Evolutionary conservation across 305 asterid species (phyloP), one percentile per base, ranked within the genome.

Genomic region (Striga hermonthica): DNA sequence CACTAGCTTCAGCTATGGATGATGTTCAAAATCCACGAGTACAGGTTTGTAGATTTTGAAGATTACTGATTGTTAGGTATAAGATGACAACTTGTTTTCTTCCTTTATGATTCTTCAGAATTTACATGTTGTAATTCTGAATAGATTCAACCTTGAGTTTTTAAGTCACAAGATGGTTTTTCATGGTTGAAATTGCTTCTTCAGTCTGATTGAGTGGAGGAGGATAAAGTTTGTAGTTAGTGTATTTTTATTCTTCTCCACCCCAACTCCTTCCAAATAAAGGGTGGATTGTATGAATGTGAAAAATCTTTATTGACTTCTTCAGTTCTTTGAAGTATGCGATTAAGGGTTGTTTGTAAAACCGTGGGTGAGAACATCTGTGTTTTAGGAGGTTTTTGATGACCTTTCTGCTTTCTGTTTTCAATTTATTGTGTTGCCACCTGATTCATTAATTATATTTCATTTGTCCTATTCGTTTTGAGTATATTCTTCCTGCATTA

Each of bases 11-110:
- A 36, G 86, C 98, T 53, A 89, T 91, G 97, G 98, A 89, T 77
- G 98, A 92, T 75, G 80, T 85, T 74, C 96, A 85, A 71, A 92
- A 84, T 76, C 97, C 98, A 39, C 82, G 98, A 76, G 98, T 92
- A 7, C 95, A 87, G 95, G 97, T 87, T 48, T 75, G 90, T 60
- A 38, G 11, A 16, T 8, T 65, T 67, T 34, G 63, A 22, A 11
- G 58, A 53, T 55, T 11, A 31, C 4, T 39, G 34, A 0, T 14
- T 28, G 39, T 10, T 54, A 7, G 10, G 44, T 5, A 39, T 3
- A 8, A 4, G 1, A 5, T 39, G 6, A 22, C 7, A n/a, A 4
- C 11, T 43, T n/a, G 9, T 43, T 43, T 43, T 7, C 49, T 39
- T 43, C 49, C 11, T 7, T 43, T 4, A 8, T 7, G 9, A 6